Evolutionary conservation across 1,284 basidiomycete species (phyloP), one percentile per base, ranked within the genome.

Genomic region (Ganoderma meredithae): DNA sequence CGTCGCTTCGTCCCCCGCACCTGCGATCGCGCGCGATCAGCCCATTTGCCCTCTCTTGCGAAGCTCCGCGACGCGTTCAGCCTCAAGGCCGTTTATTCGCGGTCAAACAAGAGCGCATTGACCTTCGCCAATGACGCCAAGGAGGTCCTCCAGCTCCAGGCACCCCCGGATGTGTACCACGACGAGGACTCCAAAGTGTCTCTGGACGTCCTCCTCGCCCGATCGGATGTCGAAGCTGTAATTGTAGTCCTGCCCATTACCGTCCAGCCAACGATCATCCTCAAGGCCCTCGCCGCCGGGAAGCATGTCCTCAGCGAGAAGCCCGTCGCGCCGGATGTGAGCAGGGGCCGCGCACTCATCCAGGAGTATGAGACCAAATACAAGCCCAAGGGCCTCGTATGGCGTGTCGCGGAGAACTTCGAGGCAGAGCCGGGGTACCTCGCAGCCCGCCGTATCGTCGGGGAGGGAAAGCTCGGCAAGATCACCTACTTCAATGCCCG

Each of bases 281-380:
- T 88, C 67, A 86, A 85, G 73, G 84, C 86, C 1, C 80, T 91
- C 49, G 83, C 81, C 13, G 90, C 92, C 0, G 93, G 94, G 27
- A 96, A 96, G 80, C 92, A 95, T 74, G 94, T 96, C 61, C 78
- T 96, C 66, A 92, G 90, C 78, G 92, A 95, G 83, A 96, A 96
- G 76, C 95, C 95, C 7, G 84, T 96, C n/a, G 93, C 89, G 1
- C 83, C 89, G 47, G 88, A 91, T 73, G 89, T 95, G 40, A 82
- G 83, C 43, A 80, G 82, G 3, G 95, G 91, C 0, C 79, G 87
- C 58, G 81, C 82, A 67, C 83, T 95, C 43, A 90, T 96, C 75
- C 81, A 84, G 53, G 83, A 83, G 63, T 96, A 94, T 76, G 87
- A 93, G 74, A 77, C 77, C 59, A 77, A 80, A 44, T 95, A 88